phyloP scores from a whole-genome alignment of 257 asterid species.

The Anisodus tanguticus region DNA sequence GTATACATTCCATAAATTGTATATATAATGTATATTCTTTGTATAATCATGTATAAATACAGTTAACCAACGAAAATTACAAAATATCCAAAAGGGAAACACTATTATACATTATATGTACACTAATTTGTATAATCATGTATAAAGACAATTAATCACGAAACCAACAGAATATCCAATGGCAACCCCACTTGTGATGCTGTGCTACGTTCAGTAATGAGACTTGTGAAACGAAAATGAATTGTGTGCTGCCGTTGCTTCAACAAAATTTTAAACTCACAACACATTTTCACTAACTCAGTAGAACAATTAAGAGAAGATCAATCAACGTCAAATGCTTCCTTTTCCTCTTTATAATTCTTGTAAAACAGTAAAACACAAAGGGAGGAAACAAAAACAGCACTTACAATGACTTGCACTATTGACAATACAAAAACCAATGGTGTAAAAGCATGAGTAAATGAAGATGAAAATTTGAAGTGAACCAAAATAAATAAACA shows the following conservation, averaged over 20 bases:
- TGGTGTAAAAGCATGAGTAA: conserved; percentile 41
- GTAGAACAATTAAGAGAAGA: neutral
- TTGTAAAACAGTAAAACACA: conserved; percentile 42
- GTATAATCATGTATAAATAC: too few species aligned
- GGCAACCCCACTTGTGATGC: too few species aligned
- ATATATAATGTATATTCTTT: too few species aligned
- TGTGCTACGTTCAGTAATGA: too few species aligned
- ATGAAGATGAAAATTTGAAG: conserved; percentile 20
- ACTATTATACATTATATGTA: too few species aligned
- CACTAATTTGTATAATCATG: too few species aligned
- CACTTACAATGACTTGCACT: conserved; percentile 40
- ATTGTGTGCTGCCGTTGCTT: neutral
- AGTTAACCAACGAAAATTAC: too few species aligned
- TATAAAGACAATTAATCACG: too few species aligned
- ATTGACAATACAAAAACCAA: conserved; percentile 45
- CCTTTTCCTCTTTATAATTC: neutral
- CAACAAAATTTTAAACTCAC: neutral
- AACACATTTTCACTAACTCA: neutral
- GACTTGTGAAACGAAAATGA: too few species aligned
- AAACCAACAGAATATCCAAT: too few species aligned
- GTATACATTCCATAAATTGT: too few species aligned
- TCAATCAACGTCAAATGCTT: conserved; percentile 3
- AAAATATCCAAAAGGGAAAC: too few species aligned
- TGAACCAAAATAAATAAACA: conserved; percentile 18
- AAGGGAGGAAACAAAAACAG: conserved; percentile 38